Base-by-base conservation (phyloP, 2,329 filamentous ascomycete genomes). In the Nemania bipapillata region DNA sequence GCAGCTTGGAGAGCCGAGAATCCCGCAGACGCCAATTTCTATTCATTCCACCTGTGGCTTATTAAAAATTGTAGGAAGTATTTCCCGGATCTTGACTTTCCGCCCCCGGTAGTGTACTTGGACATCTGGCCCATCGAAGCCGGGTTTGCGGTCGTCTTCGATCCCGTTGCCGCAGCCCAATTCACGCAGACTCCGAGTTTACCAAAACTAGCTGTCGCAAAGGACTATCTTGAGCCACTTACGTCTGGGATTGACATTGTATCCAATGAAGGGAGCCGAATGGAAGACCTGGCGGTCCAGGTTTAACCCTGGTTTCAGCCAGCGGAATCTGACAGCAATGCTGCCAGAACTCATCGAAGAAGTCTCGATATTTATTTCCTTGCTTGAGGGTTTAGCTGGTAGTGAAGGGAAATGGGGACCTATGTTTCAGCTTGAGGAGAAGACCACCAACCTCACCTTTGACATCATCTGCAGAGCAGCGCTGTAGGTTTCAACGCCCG, bases 401-500 rank as follows among this genome's bases (percentile, higher is more conserved):
- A 66, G 65, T 32, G 69, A 74, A 28, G 75, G 75, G 6, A 63
- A 70, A 45, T 79, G 77, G 78, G 76, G 77, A 22, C 56, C 70
- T 15, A 72, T 80, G n/a, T 80, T 80, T 35, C 61, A 71, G 7
- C 72, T 83, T 5, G 77, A 82, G 61, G 69, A 77, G 7, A 77
- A 75, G 20, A 77, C 80, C 1, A 80, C 76, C 5, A 79, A 80
- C 59, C 69, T 83, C 17, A 80, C 82, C 0, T 79, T 83, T 8
- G 81, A 83, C 54, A 74, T 83, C 30, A 83, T 82, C 53, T 73
- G 74, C 17, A 75, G 79, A n/a, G 76, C 79, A 15, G 74, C 78
- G 2, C 68, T 82, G 76, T 81, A 65, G 69, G 73, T 72, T 52
- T n/a, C 40, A 17, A 50, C 3, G 30, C 49, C 15, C 3, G 49